Percentiles rank a stretch among this genome's conserved stretches.
Conservation (phyloP, 257 asterid species). For the Solanum rostratum region DNA sequence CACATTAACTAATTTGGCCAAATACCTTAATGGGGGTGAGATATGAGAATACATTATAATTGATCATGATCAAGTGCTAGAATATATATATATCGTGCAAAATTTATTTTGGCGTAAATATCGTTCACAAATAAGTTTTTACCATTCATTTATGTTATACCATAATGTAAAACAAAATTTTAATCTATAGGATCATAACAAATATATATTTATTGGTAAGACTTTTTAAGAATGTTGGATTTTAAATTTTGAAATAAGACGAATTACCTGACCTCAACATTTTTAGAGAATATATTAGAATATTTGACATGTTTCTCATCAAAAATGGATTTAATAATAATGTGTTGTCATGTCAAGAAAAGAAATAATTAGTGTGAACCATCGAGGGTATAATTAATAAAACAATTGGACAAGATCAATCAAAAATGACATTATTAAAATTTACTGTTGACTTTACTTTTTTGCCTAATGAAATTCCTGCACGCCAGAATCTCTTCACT, state of each 20-base stretch:
- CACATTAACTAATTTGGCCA: not conserved
- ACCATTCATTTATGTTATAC: not conserved
- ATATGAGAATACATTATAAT: not conserved
- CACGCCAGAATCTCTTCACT: conserved; percentile 3
- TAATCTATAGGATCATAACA: not conserved
- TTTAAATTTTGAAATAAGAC: not conserved
- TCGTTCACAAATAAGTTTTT: too few species aligned
- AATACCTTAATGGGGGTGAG: too few species aligned
- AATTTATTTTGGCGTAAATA: too few species aligned
- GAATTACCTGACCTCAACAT: not conserved
- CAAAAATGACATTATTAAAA: not conserved
- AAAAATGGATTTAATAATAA: not conserved
- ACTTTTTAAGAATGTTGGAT: not conserved
- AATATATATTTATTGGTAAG: not conserved
- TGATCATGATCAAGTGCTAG: not conserved
- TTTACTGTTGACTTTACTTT: not conserved
- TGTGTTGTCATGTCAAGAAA: not conserved
- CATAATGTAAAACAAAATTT: too few species aligned
- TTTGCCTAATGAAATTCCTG: not conserved
- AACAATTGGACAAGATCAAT: not conserved
- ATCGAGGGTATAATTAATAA: not conserved
- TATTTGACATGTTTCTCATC: not conserved
- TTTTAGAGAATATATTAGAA: not conserved
- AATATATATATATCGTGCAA: not conserved
- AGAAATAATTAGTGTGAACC: not conserved